Percentiles rank a stretch among this genome's conserved stretches.
Conservation (phyloP, 371 early-diverging fungal species). For the Saksenaea oblongispora region DNA sequence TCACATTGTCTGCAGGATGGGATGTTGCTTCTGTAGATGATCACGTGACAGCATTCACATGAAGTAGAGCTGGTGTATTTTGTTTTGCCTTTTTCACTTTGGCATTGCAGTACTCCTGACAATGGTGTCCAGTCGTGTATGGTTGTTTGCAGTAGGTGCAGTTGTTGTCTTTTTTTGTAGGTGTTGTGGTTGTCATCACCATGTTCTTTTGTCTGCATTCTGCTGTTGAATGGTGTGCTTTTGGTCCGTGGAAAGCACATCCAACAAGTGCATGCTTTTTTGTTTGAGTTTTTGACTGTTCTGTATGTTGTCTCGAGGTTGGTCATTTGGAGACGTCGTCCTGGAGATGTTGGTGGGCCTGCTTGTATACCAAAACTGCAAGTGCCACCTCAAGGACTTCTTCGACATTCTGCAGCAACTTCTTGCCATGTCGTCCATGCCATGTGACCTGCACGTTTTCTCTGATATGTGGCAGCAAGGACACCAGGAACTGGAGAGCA, state of each 20-base stretch:
- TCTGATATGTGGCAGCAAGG: neutral
- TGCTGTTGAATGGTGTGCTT: neutral
- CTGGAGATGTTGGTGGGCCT: neutral
- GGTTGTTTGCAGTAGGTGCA: neutral
- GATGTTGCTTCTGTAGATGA: neutral
- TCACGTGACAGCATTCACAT: neutral
- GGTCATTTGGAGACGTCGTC: neutral
- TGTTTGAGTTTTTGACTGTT: too few relatives aligned
- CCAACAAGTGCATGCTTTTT: neutral
- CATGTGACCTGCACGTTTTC: neutral
- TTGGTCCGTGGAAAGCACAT: neutral
- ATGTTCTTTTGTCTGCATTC: neutral
- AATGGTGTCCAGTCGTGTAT: neutral
- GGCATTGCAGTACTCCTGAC: neutral
- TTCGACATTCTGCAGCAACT: neutral
- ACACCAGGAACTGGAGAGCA: neutral
- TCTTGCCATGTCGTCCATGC: neutral
- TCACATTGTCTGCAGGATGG: neutral
- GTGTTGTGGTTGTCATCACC: neutral
- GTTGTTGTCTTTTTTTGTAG: neutral
- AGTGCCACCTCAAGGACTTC: neutral
- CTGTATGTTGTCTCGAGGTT: too few relatives aligned
- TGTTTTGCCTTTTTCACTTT: neutral
- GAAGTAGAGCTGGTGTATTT: neutral
- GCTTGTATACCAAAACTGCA: neutral